Evolutionary conservation across 2,329 filamentous ascomycete genomes (phyloP).

Genomic region (Septoria linicola): DNA sequence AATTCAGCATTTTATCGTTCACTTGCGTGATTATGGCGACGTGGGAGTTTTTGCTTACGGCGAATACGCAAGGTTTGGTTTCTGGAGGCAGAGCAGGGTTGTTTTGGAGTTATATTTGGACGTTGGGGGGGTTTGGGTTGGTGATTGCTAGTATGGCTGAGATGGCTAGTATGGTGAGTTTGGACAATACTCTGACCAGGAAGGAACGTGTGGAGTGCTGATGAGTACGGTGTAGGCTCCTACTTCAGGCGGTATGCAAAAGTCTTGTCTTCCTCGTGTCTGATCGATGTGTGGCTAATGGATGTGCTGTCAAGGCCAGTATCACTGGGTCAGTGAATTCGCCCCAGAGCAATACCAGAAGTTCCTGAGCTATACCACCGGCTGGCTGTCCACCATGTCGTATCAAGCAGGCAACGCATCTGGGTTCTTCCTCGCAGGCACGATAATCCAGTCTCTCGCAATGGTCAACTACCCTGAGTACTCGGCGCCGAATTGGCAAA

Average conservation of each 20-base stretch:
- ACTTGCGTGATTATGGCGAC: conserved; percentile 53
- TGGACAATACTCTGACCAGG: neutral
- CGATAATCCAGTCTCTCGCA: conserved; percentile 24
- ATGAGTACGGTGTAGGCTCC: conserved; percentile 24
- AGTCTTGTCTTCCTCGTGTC: neutral
- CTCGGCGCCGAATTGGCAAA: conserved; percentile 23
- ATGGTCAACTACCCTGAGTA: conserved; percentile 25
- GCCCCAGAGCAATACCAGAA: conserved; percentile 34
- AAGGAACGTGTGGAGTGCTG: neutral
- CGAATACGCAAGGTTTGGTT: conserved; percentile 27
- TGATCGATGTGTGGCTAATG: neutral
- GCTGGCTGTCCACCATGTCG: conserved; percentile 24
- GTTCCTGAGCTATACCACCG: conserved; percentile 32
- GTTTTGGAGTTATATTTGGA: conserved; percentile 27
- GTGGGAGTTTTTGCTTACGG: conserved; percentile 51
- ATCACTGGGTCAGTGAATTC: conserved; percentile 40
- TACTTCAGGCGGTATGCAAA: conserved; percentile 25
- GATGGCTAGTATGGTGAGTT: conserved; percentile 32
- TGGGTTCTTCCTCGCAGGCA: conserved; percentile 26
- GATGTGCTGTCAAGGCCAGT: conserved; percentile 8
- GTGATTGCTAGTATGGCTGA: conserved; percentile 33
- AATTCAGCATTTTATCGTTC: conserved; percentile 52
- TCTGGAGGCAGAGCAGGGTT: conserved; percentile 23
- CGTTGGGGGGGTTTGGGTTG: conserved; percentile 19
- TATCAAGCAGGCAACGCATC: conserved; percentile 28